phyloP scores from a whole-genome alignment of 176 grass and related monocot species.

The Oryza longistaminata region DNA sequence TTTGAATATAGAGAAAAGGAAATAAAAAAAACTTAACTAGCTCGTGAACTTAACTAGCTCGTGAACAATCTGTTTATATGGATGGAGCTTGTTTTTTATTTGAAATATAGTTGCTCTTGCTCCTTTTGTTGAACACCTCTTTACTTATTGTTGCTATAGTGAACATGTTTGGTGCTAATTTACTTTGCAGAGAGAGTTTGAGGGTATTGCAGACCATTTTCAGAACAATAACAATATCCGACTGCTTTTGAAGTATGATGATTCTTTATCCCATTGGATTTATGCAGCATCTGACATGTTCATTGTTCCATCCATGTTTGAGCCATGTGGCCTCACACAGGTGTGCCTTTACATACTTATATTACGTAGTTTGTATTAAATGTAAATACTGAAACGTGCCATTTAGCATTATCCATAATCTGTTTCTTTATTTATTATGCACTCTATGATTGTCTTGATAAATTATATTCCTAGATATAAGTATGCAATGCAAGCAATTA shows the following conservation, averaged over 20 bases:
- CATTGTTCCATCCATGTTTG: constrained; percentile 95
- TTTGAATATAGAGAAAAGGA: constrained; percentile 16
- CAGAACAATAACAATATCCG: constrained; percentile 59
- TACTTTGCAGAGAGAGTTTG: constrained; percentile 81
- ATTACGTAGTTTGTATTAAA: not conserved
- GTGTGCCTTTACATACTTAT: constrained; percentile 41
- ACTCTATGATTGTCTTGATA: constrained; percentile 1
- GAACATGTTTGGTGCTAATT: constrained; percentile 16
- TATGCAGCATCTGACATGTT: constrained; percentile 96
- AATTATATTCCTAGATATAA: constrained; percentile 3
- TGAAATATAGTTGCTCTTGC: not conserved
- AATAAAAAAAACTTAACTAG: not conserved
- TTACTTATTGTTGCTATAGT: not conserved
- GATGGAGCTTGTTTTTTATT: constrained; percentile 9
- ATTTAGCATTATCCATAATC: not conserved
- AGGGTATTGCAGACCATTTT: constrained; percentile 82
- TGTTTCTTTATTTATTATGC: not conserved
- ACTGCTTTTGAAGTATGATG: constrained; percentile 89
- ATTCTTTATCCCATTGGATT: constrained; percentile 88
- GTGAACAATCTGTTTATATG: constrained; percentile 29
- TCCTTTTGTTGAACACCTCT: not conserved
- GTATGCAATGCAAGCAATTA: not conserved
- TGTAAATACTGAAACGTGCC: not conserved
- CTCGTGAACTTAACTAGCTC: not conserved
- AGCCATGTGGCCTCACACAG: constrained; percentile 99